Evolutionary conservation across 306 rosid genomes (phyloP).

Genomic region (Medicago ruthenica): DNA sequence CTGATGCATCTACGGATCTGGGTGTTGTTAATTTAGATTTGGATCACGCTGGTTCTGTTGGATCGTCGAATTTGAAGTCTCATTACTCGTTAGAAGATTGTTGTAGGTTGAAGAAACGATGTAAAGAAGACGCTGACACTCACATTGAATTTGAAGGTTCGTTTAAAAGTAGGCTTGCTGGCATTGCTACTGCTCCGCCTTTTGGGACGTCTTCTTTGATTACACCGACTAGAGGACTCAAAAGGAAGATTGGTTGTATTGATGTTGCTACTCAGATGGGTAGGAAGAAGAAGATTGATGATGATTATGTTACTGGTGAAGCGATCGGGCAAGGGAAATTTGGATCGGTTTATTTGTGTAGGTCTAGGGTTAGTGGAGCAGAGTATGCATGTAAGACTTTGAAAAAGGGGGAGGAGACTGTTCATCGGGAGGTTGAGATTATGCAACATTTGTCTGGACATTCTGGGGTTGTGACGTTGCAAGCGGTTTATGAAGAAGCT

Average conservation of each 20-base stretch:
- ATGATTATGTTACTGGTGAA: constrained; percentile 75
- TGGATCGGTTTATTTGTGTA: constrained; percentile 86
- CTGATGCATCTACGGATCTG: constrained; percentile 57
- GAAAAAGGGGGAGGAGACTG: constrained; percentile 92
- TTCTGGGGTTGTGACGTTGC: constrained; percentile 92
- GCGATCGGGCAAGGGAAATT: constrained; percentile 92
- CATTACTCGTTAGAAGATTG: constrained; percentile 88
- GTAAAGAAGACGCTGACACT: constrained; percentile 66
- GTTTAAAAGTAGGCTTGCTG: constrained; percentile 78
- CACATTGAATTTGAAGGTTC: constrained; percentile 54
- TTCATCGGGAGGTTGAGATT: constrained; percentile 97
- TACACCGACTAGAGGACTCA: constrained; percentile 83
- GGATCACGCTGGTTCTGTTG: constrained; percentile 52
- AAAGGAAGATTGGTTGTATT: constrained; percentile 98
- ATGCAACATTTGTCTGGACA: constrained; percentile 99
- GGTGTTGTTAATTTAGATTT: constrained; percentile 49
- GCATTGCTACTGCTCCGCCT: constrained; percentile 95
- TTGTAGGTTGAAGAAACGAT: constrained; percentile 85
- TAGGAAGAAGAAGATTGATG: constrained; percentile 87
- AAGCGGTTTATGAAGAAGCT: constrained; percentile 88
- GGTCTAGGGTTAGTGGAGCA: constrained; percentile 69
- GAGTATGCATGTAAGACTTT: constrained; percentile 92
- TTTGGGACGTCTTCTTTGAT: constrained; percentile 80
- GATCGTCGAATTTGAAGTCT: constrained; percentile 60
- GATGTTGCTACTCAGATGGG: constrained; percentile 97